Evolutionary conservation across 2,329 filamentous ascomycete species (phyloP), one percentile per base, ranked within the genome.

Genomic region (Diplocarpon mali): DNA sequence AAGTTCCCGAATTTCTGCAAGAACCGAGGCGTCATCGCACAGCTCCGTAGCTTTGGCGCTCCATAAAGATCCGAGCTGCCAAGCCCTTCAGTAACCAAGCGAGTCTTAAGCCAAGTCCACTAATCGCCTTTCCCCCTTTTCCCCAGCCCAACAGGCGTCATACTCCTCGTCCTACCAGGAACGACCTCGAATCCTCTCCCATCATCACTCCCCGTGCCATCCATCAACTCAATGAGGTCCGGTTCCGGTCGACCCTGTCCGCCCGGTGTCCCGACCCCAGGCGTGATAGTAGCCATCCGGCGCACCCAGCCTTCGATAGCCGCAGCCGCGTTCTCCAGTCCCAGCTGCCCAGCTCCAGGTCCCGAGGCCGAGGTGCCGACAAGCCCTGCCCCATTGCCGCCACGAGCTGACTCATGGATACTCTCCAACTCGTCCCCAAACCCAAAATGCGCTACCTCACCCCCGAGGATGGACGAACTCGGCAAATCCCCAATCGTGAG

Each of bases 231-330:
- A 57, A 88, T 88, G 34, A 86, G 63, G 62, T 87, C 83, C 3
- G 73, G 41, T 27, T 43, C 69, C 12, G 73, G 61, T 5, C 68
- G 70, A 15, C 67, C 55, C 60, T 24, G 20, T 24, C 20, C 20
- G 20, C 69, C 56, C 59, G 54, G 54, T 61, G 57, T 48, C 15
- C 52, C 40, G 20, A 67, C 63, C 15, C 65, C 55, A 1, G 73
- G 70, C 4, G 75, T 71, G 58, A 80, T 81, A 5, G 73, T 69
- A 48, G 87, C 86, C 31, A 94, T 80, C 50, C 87, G 86, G 48
- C 89, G 74, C 47, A 96, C 70, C 88, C 92, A 98, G 1, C 81
- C 83, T 65, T 96, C 92, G 27, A 96, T 80, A 2, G 84, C 83
- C 5, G 86, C 83, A 1, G 89, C 88, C 9, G 94, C 81, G 51